Base-by-base conservation (phyloP, 768 basidiomycete genomes). In the Lactifluus subvellereus region DNA sequence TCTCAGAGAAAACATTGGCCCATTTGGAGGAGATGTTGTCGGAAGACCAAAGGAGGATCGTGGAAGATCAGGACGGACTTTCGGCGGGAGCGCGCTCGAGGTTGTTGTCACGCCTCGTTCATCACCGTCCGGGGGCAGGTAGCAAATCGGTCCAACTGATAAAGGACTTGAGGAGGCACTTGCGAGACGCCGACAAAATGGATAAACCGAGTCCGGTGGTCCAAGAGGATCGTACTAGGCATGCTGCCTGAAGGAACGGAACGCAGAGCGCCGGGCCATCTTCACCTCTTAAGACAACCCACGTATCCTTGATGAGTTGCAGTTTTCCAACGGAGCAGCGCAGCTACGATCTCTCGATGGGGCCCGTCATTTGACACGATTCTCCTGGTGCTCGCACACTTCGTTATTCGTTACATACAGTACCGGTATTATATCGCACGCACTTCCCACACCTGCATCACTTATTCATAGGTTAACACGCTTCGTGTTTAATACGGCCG, bases 1-100 rank as follows among this genome's bases (percentile, higher is more conserved):
- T 59, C 20, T 22, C 62, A 30, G n/a, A 54, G 16, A 33, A 18
- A 22, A 54, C 51, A 30, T 37, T 53, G 30, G 14, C 20, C 16
- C 57, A 50, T 33, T 30, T 54, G 30, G 62, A 64, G 38, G 62
- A 55, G 22, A 59, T 59, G 47, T 38, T 50, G 22, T 54, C 40
- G 3, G 27, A 64, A 48, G 62, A 64, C 7, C 58, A 54, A 57
- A 51, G 6, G 50, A 57, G 10, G 32, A 49, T 50, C 9, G 52
- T 22, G 37, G 52, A 42, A 45, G 38, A 30, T 16, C 30, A 18
- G 43, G 47, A 54, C 45, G 1, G 11, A 18, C 27, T 27, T 35
- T 49, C 32, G 10, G 32, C 43, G 3, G 14, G 20, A 33, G 54
- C 47, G 3, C 38, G 30, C 51, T 22, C 42, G 14, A 18, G 5